Evolutionary conservation across 768 basidiomycete species (phyloP).

Genomic region (Clitopilus passeckerianus): DNA sequence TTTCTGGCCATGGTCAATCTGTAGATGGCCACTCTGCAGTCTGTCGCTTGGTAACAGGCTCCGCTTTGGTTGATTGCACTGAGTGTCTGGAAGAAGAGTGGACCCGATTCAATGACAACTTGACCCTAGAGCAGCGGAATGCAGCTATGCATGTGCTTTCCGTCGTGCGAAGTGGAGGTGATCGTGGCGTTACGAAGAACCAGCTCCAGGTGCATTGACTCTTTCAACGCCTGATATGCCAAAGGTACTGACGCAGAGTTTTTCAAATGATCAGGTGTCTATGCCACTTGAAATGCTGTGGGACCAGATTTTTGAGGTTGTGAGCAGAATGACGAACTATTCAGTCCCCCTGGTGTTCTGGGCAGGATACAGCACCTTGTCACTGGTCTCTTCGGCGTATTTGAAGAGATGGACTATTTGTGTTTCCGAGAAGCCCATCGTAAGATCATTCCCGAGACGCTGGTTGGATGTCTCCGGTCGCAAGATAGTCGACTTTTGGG

Average conservation of each 20-base stretch:
- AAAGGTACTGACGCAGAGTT: background rate
- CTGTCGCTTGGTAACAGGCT: slow-evolving; percentile 31
- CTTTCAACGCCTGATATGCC: background rate
- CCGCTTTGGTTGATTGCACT: slow-evolving; percentile 37
- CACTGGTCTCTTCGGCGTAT: slow-evolving; percentile 52
- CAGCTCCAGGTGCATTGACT: slow-evolving; percentile 29
- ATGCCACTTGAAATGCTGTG: slow-evolving; percentile 11
- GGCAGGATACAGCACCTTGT: slow-evolving; percentile 54
- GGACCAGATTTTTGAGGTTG: slow-evolving; percentile 21
- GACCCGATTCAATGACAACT: slow-evolving; percentile 18
- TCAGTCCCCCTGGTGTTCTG: slow-evolving; percentile 58
- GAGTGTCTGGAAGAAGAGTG: slow-evolving; percentile 41
- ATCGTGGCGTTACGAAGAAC: slow-evolving; percentile 31
- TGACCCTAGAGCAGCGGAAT: slow-evolving; percentile 22
- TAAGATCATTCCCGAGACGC: slow-evolving; percentile 58
- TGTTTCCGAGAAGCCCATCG: slow-evolving; percentile 38
- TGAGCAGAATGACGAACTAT: slow-evolving; percentile 38
- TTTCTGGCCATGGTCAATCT: slow-evolving; percentile 37
- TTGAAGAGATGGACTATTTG: slow-evolving; percentile 52
- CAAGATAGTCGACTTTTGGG: slow-evolving; percentile 61
- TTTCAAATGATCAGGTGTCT: slow-evolving; percentile 8
- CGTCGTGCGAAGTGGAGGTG: slow-evolving; percentile 27
- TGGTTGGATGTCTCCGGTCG: slow-evolving; percentile 73
- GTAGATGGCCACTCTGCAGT: slow-evolving; percentile 39
- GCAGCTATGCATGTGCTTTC: slow-evolving; percentile 29